phyloP scores from a whole-genome alignment of 2,329 filamentous ascomycete species.

The Fusarium tricinctum region DNA sequence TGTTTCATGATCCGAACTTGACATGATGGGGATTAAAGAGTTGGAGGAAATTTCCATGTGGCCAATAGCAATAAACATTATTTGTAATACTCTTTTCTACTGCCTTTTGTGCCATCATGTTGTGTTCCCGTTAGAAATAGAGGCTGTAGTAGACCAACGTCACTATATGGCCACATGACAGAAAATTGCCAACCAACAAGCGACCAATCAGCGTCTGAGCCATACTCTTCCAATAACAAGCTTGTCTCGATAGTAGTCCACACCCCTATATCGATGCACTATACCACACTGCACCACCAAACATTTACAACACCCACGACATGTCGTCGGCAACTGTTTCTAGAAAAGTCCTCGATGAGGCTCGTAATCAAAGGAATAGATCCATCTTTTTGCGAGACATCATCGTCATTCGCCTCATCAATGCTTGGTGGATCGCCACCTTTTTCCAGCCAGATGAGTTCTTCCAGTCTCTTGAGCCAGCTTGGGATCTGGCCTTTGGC shows the following conservation, averaged over 20 bases:
- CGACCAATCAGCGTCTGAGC: constrained; percentile 20
- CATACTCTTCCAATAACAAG: constrained; percentile 17
- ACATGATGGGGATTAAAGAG: neutral
- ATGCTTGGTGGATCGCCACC: constrained; percentile 82
- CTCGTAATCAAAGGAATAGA: constrained; percentile 43
- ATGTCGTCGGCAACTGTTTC: constrained; percentile 35
- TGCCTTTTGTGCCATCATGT: neutral
- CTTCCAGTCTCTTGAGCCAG: constrained; percentile 95
- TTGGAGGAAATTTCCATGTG: too few relatives aligned
- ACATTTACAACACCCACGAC: constrained; percentile 6
- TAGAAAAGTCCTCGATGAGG: constrained; percentile 31
- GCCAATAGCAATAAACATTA: neutral
- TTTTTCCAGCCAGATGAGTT: constrained; percentile 99
- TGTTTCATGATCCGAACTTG: constrained; percentile 1
- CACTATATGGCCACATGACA: constrained; percentile 15
- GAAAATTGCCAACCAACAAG: neutral
- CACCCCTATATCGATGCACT: constrained; percentile 10
- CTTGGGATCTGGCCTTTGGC: constrained; percentile 91
- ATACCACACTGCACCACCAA: neutral
- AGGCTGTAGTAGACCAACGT: neutral
- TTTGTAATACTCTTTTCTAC: neutral
- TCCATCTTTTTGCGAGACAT: constrained; percentile 55
- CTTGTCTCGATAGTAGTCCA: constrained; percentile 16
- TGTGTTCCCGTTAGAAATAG: neutral
- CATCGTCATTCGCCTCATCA: constrained; percentile 81